Conservation (phyloP, 441 rosid species). For the Cnidoscolus chayamansa region DNA sequence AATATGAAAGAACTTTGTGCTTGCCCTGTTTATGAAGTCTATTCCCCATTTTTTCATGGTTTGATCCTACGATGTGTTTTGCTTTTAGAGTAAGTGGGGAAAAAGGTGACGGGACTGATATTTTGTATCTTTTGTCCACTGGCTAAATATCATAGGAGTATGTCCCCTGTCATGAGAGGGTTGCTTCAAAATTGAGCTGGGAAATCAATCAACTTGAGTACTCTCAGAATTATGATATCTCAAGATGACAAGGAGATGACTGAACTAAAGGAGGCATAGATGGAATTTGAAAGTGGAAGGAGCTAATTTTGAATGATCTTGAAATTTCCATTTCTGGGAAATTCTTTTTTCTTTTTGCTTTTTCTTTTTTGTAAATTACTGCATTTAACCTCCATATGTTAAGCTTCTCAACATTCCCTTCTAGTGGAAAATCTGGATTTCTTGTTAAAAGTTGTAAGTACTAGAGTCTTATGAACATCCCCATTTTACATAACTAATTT, state of each 20-base stretch:
- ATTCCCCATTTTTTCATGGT: background rate
- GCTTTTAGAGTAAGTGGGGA: too few species aligned
- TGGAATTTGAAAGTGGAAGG: slow-evolving; percentile 28
- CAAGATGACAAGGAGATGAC: slow-evolving; percentile 32
- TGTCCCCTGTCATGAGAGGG: slow-evolving; percentile 74
- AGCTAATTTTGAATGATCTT: slow-evolving; percentile 28
- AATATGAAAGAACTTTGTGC: background rate
- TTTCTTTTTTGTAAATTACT: slow-evolving; percentile 45
- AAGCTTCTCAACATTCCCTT: slow-evolving; percentile 27
- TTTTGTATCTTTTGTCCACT: slow-evolving; percentile 11
- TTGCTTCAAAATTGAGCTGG: slow-evolving; percentile 80
- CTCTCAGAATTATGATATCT: slow-evolving; percentile 42
- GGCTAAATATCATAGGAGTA: slow-evolving; percentile 50
- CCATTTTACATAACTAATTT: slow-evolving; percentile 31
- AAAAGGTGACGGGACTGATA: background rate
- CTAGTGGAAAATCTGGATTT: slow-evolving; percentile 24
- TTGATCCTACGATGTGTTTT: too few species aligned
- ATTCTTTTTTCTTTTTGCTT: slow-evolving; percentile 22
- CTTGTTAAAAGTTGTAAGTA: slow-evolving; percentile 36
- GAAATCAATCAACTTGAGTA: slow-evolving; percentile 62
- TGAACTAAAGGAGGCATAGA: slow-evolving; percentile 10
- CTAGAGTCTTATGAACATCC: slow-evolving; percentile 26
- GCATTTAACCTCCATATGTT: slow-evolving; percentile 43
- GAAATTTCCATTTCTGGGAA: slow-evolving; percentile 31
- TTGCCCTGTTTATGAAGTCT: background rate